A percentile compares a stretch with the other conserved stretches of the same genome.
These are phyloP conservation scores for Parietaria judaica DNA, from an alignment of 306 rosid genomes.

Conservation along the genomic window DNA sequence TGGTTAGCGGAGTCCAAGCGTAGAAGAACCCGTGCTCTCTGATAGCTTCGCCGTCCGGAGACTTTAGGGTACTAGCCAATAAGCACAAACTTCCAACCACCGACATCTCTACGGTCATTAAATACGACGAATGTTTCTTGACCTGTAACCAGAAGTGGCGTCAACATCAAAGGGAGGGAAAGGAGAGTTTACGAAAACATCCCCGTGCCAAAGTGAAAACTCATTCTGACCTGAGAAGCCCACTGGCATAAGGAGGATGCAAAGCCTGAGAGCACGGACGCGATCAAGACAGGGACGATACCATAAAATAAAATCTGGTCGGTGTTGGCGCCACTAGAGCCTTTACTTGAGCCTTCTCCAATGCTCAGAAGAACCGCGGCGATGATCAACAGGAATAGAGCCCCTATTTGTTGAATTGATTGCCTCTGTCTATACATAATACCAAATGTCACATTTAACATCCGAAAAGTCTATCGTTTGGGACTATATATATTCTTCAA, in stretches of 20 bases:
- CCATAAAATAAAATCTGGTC: conserved; percentile 77
- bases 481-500: not conserved
- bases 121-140: conserved; percentile 87
- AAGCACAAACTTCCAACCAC: conserved; percentile 80
- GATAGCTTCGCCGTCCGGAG: conserved; percentile 92
- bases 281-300: conserved; percentile 80
- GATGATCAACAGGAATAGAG: conserved; percentile 67
- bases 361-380: conserved; percentile 91
- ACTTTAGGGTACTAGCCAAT: conserved; percentile 63
- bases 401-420: conserved; percentile 89
- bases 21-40: conserved; percentile 62
- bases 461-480: not conserved
- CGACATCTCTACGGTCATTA: conserved; percentile 97
- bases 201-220: conserved; percentile 7
- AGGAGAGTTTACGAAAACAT: conserved; percentile 1
- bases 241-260: conserved; percentile 96
- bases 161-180: conserved; percentile 10
- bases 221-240: conserved; percentile 88
- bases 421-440: conserved; percentile 69
- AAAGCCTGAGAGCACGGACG: conserved; percentile 90
- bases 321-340: conserved; percentile 38
- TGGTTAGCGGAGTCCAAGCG: conserved; percentile 79
- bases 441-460: not conserved
- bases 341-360: conserved; percentile 87
- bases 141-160: conserved; percentile 47